Percentiles rank a stretch among this genome's conserved stretches.
phyloP scores from a whole-genome alignment of 2,329 filamentous ascomycete genomes.

The Coleophoma cylindrospora region DNA sequence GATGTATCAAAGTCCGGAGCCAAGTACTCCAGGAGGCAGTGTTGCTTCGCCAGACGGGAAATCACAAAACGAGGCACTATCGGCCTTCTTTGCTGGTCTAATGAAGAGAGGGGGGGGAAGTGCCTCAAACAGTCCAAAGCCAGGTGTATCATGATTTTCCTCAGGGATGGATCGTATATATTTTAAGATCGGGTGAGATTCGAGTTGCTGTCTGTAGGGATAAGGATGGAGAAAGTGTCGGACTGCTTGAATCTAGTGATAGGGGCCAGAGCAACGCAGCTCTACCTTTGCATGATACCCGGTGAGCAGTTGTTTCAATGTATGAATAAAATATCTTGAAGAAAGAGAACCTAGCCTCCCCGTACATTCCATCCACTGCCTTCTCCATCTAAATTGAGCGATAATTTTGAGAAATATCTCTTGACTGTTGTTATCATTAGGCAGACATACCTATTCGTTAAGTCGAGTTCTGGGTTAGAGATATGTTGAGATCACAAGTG shows the following conservation, averaged over 20 bases:
- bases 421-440: no score
- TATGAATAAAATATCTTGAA: neutral
- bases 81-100: conserved; percentile 54
- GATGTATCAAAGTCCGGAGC: conserved; percentile 25
- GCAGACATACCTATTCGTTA: no score
- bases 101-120: conserved; percentile 43
- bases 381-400: no score
- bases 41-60: conserved; percentile 33
- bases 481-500: no score
- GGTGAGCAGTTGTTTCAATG: conserved; percentile 10
- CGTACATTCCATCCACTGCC: no score
- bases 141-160: conserved; percentile 12
- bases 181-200: no score
- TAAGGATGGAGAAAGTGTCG: no score
- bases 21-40: conserved; percentile 17
- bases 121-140: conserved; percentile 23
- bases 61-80: conserved; percentile 53
- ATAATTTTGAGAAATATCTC: no score
- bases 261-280: neutral
- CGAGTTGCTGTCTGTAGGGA: no score
- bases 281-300: conserved; percentile 15
- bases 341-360: no score
- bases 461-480: no score
- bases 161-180: no score
- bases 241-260: neutral